Conservation (phyloP, 306 rosid species). For the Dalbergia cultrata region DNA sequence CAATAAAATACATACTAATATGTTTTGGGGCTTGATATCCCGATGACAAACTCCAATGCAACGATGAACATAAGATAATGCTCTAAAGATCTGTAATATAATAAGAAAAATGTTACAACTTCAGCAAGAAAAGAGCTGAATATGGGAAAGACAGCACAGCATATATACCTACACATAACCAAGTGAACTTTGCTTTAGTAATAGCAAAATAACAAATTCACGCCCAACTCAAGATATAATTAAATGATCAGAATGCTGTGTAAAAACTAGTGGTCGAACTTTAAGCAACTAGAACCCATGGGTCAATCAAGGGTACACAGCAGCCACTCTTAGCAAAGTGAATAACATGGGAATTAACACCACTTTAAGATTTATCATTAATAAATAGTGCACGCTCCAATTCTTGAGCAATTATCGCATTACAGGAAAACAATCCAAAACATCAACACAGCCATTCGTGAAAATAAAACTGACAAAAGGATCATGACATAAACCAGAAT, state of each 20-base stretch:
- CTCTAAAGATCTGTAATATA: slow-evolving; percentile 80
- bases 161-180: slow-evolving; percentile 10
- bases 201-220: slow-evolving; percentile 17
- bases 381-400: slow-evolving; percentile 5
- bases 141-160: neutral
- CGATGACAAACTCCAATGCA: slow-evolving; percentile 93
- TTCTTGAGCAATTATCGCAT: neutral
- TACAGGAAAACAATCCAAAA: slow-evolving; percentile 1
- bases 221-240: slow-evolving; percentile 2
- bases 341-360: slow-evolving; percentile 21
- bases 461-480: slow-evolving; percentile 17
- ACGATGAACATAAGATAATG: slow-evolving; percentile 82
- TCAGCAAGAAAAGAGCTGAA: slow-evolving; percentile 24
- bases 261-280: slow-evolving; percentile 22
- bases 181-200: neutral
- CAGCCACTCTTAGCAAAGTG: slow-evolving; percentile 11
- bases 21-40: slow-evolving; percentile 92
- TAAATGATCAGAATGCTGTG: slow-evolving; percentile 14
- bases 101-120: slow-evolving; percentile 22
- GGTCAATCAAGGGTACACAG: slow-evolving; percentile 6
- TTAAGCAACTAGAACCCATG: slow-evolving; percentile 17
- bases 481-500: slow-evolving; percentile 4
- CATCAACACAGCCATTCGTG: slow-evolving; percentile 15
- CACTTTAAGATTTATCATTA: slow-evolving; percentile 25
- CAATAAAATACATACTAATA: slow-evolving; percentile 63